Evolutionary conservation across 768 basidiomycete species (phyloP).

Genomic region (Termitomyces sp.): DNA sequence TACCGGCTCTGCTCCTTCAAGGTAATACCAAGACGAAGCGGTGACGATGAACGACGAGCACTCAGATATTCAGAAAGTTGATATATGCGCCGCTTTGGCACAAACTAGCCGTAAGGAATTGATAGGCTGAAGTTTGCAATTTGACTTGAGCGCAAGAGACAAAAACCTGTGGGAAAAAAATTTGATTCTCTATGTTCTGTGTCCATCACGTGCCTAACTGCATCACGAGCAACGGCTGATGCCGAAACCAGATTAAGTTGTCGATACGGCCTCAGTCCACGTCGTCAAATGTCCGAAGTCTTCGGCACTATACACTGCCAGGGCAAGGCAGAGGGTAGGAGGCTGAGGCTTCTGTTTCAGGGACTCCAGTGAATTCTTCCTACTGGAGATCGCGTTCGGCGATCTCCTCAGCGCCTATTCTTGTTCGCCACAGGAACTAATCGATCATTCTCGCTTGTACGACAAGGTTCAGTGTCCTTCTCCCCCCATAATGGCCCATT

Average conservation of each 20-base stretch:
- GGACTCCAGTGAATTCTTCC: neutral
- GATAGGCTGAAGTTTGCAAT: conserved; percentile 28
- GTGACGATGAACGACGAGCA: conserved; percentile 21
- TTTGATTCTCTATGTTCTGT: neutral
- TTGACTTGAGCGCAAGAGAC: conserved; percentile 39
- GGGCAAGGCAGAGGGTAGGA: neutral
- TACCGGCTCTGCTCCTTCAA: conserved; percentile 32
- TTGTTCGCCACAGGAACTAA: neutral
- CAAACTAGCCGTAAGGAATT: conserved; percentile 27
- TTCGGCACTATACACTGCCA: no score
- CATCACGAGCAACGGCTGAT: no score
- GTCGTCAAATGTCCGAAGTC: no score
- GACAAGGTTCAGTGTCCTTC: neutral
- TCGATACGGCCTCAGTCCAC: no score
- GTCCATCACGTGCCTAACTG: neutral
- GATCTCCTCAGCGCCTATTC: neutral
- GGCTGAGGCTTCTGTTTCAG: neutral
- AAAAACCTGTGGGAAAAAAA: conserved; percentile 2
- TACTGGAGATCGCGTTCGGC: neutral
- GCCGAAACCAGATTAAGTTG: no score
- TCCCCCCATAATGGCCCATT: no score
- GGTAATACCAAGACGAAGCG: conserved; percentile 16
- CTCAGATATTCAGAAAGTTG: conserved; percentile 27
- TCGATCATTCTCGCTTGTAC: neutral
- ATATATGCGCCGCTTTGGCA: conserved; percentile 39